phyloP scores from a whole-genome alignment of 1,284 basidiomycete species.

The Pisolithus thermaeus region DNA sequence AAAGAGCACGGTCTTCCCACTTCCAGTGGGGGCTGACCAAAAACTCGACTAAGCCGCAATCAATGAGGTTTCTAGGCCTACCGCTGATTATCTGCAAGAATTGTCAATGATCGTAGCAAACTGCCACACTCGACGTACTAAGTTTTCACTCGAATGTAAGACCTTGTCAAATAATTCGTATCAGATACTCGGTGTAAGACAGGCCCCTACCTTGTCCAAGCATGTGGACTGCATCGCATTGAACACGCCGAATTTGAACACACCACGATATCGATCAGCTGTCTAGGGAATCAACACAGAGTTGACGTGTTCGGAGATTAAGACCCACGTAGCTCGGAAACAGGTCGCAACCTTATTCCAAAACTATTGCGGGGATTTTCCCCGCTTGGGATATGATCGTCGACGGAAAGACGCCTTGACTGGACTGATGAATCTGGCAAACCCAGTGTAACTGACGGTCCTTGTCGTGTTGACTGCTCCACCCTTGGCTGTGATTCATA shows the following conservation, averaged over 20 bases:
- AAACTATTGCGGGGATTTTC: slow-evolving; percentile 34
- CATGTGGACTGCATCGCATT: slow-evolving; percentile 87
- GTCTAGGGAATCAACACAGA: slow-evolving; percentile 2
- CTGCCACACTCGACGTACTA: slow-evolving; percentile 40
- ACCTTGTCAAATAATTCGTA: slow-evolving; percentile 40
- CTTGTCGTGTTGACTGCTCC: too few species aligned
- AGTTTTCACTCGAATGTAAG: slow-evolving; percentile 63
- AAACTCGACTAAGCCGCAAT: slow-evolving; percentile 6
- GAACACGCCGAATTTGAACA: slow-evolving; percentile 87
- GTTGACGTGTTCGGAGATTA: not conserved
- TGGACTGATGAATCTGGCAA: not conserved
- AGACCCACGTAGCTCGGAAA: slow-evolving; percentile 64
- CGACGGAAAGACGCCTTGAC: not conserved
- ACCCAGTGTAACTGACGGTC: not conserved
- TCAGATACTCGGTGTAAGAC: not conserved
- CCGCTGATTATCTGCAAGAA: slow-evolving; percentile 66
- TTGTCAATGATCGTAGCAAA: slow-evolving; percentile 9
- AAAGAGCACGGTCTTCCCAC: slow-evolving; percentile 91
- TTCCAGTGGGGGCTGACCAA: slow-evolving; percentile 77
- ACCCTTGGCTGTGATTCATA: too few species aligned
- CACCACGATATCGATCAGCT: slow-evolving; percentile 77
- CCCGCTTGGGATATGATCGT: not conserved
- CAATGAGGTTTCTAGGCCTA: slow-evolving; percentile 28
- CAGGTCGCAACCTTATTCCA: slow-evolving; percentile 52
- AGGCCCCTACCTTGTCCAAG: slow-evolving; percentile 59